Base-by-base conservation (phyloP, 192 early-diverging fungal species). In the Gorgonomyces haynaldii region DNA sequence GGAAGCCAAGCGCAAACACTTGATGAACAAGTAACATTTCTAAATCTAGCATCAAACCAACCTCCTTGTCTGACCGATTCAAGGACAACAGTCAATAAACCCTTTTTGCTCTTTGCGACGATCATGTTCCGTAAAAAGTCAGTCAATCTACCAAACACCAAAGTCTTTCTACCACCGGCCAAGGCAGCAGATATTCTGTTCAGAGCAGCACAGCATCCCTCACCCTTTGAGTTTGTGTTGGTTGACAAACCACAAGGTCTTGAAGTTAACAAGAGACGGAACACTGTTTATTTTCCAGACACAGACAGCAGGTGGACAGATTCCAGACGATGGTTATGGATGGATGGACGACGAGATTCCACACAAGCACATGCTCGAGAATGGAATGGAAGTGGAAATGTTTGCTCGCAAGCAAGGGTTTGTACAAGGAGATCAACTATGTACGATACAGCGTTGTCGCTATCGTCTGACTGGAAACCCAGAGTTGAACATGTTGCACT, bases 331-430 rank as follows among this genome's bases (percentile, higher is more conserved):
- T 47, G 61, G 61, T 22, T 42, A 40, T 37, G 62, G 62, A 9
- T 64, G 62, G 62, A 40, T 64, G 56, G 62, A 64, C 32, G 62
- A 64, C 21, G 62, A 64, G 43, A 39, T 27, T 2, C 15, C 26
- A 1, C 43, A 43, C 10, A 12, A 20, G 26, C 42, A 42, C 16
- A 34, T 9, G n/a, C 22, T 55, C 12, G 53, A 41, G n/a, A 50
- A 62, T 15, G 39, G 26, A 25, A 9, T 54, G 26, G 52, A 64
- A 37, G n/a, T 64, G 28, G 62, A 64, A 28, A 50, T 64, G 0
- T 46, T 26, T 21, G 31, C 56, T 0, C 43, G 62, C 15, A 58
- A 49, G 27, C 56, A 45, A 23, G 62, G 62, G 6, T 64, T 64
- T 45, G 47, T 25, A 3, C 35, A 39, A 3, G 52, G 40, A 19